phyloP scores from a whole-genome alignment of 768 basidiomycete species.

The Pleurotus ostreatus region DNA sequence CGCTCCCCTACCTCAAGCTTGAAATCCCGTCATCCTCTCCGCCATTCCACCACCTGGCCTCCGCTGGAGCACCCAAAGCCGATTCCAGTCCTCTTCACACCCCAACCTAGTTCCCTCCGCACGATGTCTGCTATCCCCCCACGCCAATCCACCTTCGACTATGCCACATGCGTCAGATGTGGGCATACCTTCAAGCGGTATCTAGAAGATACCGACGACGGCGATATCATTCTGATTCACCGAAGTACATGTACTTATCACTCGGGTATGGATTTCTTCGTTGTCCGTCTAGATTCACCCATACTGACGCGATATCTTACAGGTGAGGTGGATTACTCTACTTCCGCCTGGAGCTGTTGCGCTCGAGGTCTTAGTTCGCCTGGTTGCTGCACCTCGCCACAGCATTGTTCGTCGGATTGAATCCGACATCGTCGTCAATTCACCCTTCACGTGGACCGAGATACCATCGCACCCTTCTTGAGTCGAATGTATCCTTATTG shows the following conservation, averaged over 20 bases:
- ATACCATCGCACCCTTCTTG: too few relatives aligned
- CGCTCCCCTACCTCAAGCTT: background rate
- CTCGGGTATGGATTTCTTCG: background rate
- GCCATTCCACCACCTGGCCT: constrained; percentile 4
- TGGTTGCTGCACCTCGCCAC: background rate
- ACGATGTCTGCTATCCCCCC: background rate
- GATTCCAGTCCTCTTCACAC: too few relatives aligned
- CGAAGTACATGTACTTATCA: background rate
- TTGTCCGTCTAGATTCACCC: background rate
- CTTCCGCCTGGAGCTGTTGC: background rate
- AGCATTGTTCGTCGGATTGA: background rate
- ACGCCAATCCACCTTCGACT: background rate
- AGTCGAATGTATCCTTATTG: too few relatives aligned
- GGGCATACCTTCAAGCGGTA: constrained; percentile 4
- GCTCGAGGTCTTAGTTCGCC: background rate
- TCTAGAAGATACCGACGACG: constrained; percentile 1
- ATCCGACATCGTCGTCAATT: too few relatives aligned
- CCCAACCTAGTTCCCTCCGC: background rate
- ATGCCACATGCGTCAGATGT: constrained; percentile 3
- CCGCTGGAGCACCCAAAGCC: background rate
- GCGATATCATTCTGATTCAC: constrained; percentile 3
- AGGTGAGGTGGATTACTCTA: background rate
- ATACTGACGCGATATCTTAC: background rate
- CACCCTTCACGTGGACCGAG: too few relatives aligned
- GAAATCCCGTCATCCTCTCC: background rate